These are phyloP conservation scores for Fusarium sp. DNA, from an alignment of 2,329 filamentous ascomycete genomes.

Conservation along the genomic window DNA sequence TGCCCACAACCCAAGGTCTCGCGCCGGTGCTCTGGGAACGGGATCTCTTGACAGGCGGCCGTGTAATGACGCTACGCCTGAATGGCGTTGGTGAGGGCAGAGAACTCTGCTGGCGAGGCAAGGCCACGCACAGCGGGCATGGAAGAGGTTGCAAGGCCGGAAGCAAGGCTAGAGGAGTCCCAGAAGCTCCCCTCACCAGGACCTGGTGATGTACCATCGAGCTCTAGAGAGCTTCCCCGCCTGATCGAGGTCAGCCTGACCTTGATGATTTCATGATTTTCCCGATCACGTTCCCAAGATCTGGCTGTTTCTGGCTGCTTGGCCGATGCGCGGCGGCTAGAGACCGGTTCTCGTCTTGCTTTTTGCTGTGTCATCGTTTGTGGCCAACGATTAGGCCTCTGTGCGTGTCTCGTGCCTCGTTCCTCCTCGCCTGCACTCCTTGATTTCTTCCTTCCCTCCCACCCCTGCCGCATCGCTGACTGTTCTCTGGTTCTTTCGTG, in stretches of 20 bases:
- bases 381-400: slow-evolving; percentile 23
- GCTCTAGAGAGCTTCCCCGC: slow-evolving; percentile 34
- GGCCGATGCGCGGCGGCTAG: slow-evolving; percentile 21
- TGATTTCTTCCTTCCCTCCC: slow-evolving; percentile 21
- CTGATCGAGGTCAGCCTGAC: slow-evolving; percentile 27
- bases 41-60: slow-evolving; percentile 51
- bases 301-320: slow-evolving; percentile 26
- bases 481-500: slow-evolving; percentile 26
- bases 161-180: too few species aligned
- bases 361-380: slow-evolving; percentile 24
- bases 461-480: slow-evolving; percentile 28
- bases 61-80: slow-evolving; percentile 47
- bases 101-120: slow-evolving; percentile 26
- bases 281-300: slow-evolving; percentile 38
- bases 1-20: slow-evolving; percentile 34
- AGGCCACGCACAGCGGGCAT: slow-evolving; percentile 7
- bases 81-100: slow-evolving; percentile 41
- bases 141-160: slow-evolving; percentile 3
- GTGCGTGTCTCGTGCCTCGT: slow-evolving; percentile 31
- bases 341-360: slow-evolving; percentile 13
- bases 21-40: slow-evolving; percentile 52
- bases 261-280: slow-evolving; percentile 38
- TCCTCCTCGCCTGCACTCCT: slow-evolving; percentile 27
- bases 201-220: slow-evolving; percentile 26
- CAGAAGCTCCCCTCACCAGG: slow-evolving; percentile 17